These are phyloP conservation scores for Penicillium cosmopolitanum DNA, from an alignment of 495 filamentous ascomycete genomes.

Conservation along the genomic window DNA sequence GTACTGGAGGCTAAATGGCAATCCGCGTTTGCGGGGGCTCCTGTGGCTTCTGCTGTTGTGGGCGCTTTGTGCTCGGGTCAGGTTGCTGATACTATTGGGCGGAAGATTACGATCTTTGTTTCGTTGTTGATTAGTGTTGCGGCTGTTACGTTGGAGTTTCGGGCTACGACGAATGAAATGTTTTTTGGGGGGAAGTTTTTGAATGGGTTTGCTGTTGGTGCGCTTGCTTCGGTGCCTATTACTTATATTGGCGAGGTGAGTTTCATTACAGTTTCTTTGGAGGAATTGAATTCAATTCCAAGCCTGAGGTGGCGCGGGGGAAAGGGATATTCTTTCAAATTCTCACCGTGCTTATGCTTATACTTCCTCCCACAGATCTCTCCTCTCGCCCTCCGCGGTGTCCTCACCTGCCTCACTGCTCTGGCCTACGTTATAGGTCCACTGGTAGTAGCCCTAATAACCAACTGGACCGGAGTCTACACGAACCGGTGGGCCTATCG, in stretches of 20 bases:
- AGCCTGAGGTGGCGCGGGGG: too few relatives aligned
- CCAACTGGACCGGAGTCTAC: constrained; percentile 24
- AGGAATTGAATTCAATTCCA: too few relatives aligned
- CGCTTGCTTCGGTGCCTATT: constrained; percentile 23
- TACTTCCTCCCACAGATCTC: constrained; percentile 15
- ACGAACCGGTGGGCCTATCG: constrained; percentile 37
- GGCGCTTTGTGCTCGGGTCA: constrained; percentile 24
- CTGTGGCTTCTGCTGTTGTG: constrained; percentile 21
- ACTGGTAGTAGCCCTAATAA: constrained; percentile 32
- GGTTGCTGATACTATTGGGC: constrained; percentile 22
- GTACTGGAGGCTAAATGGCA: constrained; percentile 36
- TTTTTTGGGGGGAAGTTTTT: constrained; percentile 40
- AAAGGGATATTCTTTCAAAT: too few relatives aligned
- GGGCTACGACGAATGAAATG: constrained; percentile 30
- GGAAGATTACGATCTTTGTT: constrained; percentile 14
- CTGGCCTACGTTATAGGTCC: constrained; percentile 34
- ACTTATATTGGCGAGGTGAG: constrained; percentile 36
- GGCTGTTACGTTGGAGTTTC: constrained; percentile 32
- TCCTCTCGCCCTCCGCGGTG: constrained; percentile 33
- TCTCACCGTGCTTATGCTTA: neutral
- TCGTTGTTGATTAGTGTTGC: constrained; percentile 28
- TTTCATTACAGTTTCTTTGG: neutral
- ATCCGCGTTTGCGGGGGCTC: constrained; percentile 31
- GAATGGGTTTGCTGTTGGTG: constrained; percentile 35
- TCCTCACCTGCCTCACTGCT: constrained; percentile 27